Conservation (phyloP, 1,284 basidiomycete species). For the Abortiporus biennis region DNA sequence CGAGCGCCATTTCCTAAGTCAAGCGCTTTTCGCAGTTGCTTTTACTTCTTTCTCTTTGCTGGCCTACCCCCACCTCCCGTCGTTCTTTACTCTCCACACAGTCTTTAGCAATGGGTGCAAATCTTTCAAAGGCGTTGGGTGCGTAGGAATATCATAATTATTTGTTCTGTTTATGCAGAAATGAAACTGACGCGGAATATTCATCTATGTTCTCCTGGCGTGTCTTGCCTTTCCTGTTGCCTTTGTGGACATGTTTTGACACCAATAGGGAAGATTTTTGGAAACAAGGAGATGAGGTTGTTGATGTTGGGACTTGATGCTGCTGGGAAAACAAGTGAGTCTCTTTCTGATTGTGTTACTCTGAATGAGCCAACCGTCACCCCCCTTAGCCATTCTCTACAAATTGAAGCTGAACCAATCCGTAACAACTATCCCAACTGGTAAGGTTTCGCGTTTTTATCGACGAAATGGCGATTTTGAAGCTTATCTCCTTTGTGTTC, state of each 20-base stretch:
- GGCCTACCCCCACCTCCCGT: conserved; percentile 35
- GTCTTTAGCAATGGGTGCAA: conserved; percentile 58
- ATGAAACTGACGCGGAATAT: not conserved
- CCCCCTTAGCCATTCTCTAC: conserved; percentile 80
- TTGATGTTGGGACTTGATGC: conserved; percentile 92
- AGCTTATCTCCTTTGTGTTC: conserved; percentile 4
- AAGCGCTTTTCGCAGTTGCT: too few species aligned
- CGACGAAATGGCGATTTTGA: too few species aligned
- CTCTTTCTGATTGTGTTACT: not conserved
- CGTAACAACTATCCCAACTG: conserved; percentile 98
- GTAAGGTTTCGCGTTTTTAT: conserved; percentile 29
- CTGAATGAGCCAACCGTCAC: not conserved
- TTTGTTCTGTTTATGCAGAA: not conserved
- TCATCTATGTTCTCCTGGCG: conserved; percentile 7
- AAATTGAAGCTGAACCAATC: conserved; percentile 99
- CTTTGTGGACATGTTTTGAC: conserved; percentile 2
- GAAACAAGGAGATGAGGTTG: conserved; percentile 98
- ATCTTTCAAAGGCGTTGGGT: conserved; percentile 73
- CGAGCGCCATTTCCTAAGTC: too few species aligned
- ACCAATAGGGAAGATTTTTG: conserved; percentile 87
- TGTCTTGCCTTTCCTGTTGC: conserved; percentile 6
- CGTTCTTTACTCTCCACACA: conserved; percentile 40
- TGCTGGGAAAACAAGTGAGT: conserved; percentile 92
- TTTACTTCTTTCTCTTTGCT: too few species aligned
- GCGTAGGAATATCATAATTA: conserved; percentile 18